phyloP scores from a whole-genome alignment of 2,329 filamentous ascomycete genomes.

The Aureobasidium sp. region DNA sequence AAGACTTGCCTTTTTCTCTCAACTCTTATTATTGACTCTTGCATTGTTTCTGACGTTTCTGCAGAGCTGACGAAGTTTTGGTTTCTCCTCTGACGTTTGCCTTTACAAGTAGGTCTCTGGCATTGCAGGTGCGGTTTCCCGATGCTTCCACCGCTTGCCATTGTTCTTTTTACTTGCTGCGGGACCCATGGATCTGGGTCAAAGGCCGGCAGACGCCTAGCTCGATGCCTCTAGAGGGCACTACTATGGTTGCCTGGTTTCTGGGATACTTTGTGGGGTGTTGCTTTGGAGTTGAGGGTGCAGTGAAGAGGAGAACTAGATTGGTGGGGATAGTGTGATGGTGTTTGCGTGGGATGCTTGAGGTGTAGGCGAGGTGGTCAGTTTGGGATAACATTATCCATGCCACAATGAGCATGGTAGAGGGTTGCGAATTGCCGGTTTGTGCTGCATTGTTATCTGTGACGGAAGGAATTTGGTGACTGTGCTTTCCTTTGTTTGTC shows the following conservation, averaged over 20 bases:
- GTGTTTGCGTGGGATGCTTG: background rate
- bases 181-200: background rate
- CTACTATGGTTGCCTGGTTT: background rate
- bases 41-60: background rate
- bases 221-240: background rate
- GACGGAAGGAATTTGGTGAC: background rate
- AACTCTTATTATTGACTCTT: background rate
- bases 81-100: background rate
- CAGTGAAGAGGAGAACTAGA: background rate
- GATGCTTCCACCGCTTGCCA: constrained; percentile 4
- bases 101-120: background rate
- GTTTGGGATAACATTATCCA: background rate
- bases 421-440: background rate
- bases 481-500: background rate
- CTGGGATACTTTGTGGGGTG: background rate
- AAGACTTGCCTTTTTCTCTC: background rate
- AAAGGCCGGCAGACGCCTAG: background rate
- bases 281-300: background rate
- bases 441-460: background rate
- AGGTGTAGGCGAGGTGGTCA: background rate
- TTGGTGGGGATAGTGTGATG: background rate
- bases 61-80: background rate
- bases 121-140: background rate
- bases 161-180: background rate
- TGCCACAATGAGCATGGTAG: background rate